A percentile compares a stretch with the other conserved stretches of the same genome.
phyloP scores from a whole-genome alignment of 805 yeast species.

The Wickerhamiella brachini region DNA sequence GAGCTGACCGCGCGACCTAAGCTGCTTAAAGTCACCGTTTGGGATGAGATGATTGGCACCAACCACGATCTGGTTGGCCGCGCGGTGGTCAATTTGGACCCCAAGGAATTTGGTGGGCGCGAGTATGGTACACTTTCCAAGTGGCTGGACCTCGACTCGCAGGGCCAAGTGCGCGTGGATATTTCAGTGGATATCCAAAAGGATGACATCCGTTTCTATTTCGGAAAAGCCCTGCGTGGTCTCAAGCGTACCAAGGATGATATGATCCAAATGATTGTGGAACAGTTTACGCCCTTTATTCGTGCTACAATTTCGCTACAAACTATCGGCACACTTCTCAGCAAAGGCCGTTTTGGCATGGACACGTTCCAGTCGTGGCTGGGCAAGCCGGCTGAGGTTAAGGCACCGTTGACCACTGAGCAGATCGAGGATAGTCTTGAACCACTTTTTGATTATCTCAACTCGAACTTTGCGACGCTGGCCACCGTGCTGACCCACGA shows the following conservation, averaged over 20 bases:
- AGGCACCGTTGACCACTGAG: slow-evolving; percentile 12
- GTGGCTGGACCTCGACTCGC: slow-evolving; percentile 46
- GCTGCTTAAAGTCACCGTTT: slow-evolving; percentile 45
- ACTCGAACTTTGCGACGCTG: slow-evolving; percentile 49
- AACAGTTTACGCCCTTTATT: slow-evolving; percentile 54
- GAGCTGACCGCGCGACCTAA: slow-evolving; percentile 29
- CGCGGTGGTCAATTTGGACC: slow-evolving; percentile 45
- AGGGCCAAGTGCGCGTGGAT: slow-evolving; percentile 53
- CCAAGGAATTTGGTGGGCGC: slow-evolving; percentile 35
- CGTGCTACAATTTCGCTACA: slow-evolving; percentile 41
- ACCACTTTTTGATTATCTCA: slow-evolving; percentile 63
- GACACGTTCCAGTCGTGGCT: slow-evolving; percentile 21
- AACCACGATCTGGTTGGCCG: slow-evolving; percentile 57
- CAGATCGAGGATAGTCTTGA: slow-evolving; percentile 50
- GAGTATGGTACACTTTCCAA: slow-evolving; percentile 57
- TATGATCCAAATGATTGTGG: slow-evolving; percentile 55
- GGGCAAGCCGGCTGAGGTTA: slow-evolving; percentile 14
- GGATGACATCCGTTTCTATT: slow-evolving; percentile 64
- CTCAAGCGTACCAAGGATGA: slow-evolving; percentile 52
- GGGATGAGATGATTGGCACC: slow-evolving; percentile 45
- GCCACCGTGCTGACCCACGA: slow-evolving; percentile 45
- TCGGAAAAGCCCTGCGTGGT: slow-evolving; percentile 62
- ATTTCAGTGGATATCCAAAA: slow-evolving; percentile 69
- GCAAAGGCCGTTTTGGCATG: slow-evolving; percentile 1
- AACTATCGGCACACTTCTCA: slow-evolving; percentile 37